Evolutionary conservation across 345 rosid species (phyloP), one percentile per base, ranked within the genome.

Genomic region (Gossypium sturtianum): DNA sequence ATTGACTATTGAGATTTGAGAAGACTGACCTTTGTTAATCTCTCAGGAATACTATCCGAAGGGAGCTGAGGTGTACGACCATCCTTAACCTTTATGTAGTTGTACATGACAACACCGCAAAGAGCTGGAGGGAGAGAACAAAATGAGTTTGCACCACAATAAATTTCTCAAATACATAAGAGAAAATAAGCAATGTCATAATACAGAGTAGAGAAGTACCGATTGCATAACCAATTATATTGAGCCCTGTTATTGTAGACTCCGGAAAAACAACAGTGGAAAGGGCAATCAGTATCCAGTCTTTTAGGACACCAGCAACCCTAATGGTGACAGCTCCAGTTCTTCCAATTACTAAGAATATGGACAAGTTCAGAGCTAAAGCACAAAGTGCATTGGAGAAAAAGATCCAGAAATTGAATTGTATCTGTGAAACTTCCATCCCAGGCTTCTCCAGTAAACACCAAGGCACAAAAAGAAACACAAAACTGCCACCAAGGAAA

Each of bases 201-300:
- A 23, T 22, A 15, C 41, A 48, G 20, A 23, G 57, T 48, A 66
- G 58, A 56, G 45, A 81, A 66, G 54, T 89, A 95, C 99, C 99
- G 19, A 91, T 90, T 34, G 96, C 98, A 80, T 95, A 95, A 82
- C 98, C 98, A 54, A 80, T 91, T 78, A 93, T 92, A 75, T 95
- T 95, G 68, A 95, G 82, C 79, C 98, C 91, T 2, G 98, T 94
- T 79, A 94, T 94, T 19, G 91, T 84, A 57, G 99, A 92, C 81
- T 94, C 99, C 0, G 98, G 98, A 64, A 92, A 92, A 75, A 94
- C 85, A 77, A 94, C 87, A 10, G 97, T 92, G 23, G 98, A 94
- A 77, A 94, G 97, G 70, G 98, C 99, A 77, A 92, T 92, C 63
- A 95, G 83, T 81, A 93, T 95, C 98, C 99, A 95, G 80, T 93